Conservation (phyloP, 495 filamentous ascomycete genomes). For the Pseudomonodictys pantanalensis region DNA sequence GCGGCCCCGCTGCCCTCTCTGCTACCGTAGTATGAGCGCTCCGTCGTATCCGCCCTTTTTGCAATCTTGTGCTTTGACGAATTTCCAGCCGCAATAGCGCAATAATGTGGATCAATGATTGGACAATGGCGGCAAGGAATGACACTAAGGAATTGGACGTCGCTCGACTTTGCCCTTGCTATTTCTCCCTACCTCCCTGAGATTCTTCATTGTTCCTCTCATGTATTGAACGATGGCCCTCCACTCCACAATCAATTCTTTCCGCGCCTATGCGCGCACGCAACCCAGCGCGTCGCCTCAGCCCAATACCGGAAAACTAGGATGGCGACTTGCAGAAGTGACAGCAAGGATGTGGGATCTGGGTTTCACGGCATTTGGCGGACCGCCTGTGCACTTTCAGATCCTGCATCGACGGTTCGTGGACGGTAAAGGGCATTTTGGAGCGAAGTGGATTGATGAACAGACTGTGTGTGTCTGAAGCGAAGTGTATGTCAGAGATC, state of each 20-base stretch:
- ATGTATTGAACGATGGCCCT: conserved; percentile 8
- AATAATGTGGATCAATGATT: conserved; percentile 8
- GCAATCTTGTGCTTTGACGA: conserved; percentile 5
- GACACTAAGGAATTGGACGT: conserved; percentile 2
- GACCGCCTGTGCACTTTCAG: conserved; percentile 69
- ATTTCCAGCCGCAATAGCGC: conserved; percentile 7
- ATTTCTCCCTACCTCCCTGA: conserved; percentile 7
- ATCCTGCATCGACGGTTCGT: conserved; percentile 69
- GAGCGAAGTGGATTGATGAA: conserved; percentile 69
- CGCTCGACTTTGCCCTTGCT: conserved; percentile 1
- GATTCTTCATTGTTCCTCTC: conserved; percentile 3
- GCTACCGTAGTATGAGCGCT: too few relatives aligned
- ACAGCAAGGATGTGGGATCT: conserved; percentile 53
- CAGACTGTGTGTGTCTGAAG: too few relatives aligned
- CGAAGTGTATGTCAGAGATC: too few relatives aligned
- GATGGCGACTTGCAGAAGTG: conserved; percentile 18
- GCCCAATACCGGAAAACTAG: conserved; percentile 1
- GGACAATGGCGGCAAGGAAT: conserved; percentile 2
- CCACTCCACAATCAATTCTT: conserved; percentile 12
- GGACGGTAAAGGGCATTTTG: conserved; percentile 46
- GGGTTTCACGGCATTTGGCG: conserved; percentile 68
- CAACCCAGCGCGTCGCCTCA: conserved; percentile 3
- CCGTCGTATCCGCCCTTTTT: conserved; percentile 1
- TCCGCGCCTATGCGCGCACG: conserved; percentile 10
- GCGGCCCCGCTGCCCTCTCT: not conserved